Evolutionary conservation across 495 filamentous ascomycete genomes (phyloP), one percentile per base, ranked within the genome.

Genomic region (Amniculicola lignicola): DNA sequence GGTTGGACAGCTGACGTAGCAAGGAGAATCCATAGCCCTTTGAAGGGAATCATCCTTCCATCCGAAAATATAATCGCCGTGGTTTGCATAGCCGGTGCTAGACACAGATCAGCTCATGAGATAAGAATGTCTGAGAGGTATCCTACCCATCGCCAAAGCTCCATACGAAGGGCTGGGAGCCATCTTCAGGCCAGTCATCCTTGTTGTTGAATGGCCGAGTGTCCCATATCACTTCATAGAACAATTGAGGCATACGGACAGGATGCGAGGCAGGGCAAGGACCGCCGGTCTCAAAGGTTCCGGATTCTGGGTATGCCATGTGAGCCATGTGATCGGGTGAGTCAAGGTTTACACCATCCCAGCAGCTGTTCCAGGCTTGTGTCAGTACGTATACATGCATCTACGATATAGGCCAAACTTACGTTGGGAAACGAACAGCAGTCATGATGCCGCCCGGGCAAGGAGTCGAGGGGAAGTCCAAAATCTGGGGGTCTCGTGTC

Each of bases 311-410:
- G 22, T 55, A 55, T 5, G 51, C 50, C 3, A 72, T 62, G 48
- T 82, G 79, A 53, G 65, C 60, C 49, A 72, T 75, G 64, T 81
- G 79, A 62, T 81, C 74, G 15, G 72, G 66, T 33, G 69, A 75
- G 57, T 79, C 78, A 9, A 77, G 62, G 62, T 78, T 79, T 59
- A 72, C 68, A 40, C 79, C 79, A 62, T 82, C 79, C 79, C 78
- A 82, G 40, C 58, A 62, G 2, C 40, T 55, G 22, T 1, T 4
- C 14, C 15, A 25, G 42, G 24, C 12, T 27, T 27, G 1, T n/a
- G n/a, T n/a, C n/a, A n/a, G n/a, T n/a, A n/a, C n/a, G n/a, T n/a
- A n/a, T n/a, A n/a, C n/a, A n/a, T n/a, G n/a, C n/a, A n/a, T n/a
- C n/a, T n/a, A n/a, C n/a, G n/a, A n/a, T n/a, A n/a, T n/a, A n/a